Evolutionary conservation across 73 alveolate species (phyloP).

Genomic region (Urostyla sp.): DNA sequence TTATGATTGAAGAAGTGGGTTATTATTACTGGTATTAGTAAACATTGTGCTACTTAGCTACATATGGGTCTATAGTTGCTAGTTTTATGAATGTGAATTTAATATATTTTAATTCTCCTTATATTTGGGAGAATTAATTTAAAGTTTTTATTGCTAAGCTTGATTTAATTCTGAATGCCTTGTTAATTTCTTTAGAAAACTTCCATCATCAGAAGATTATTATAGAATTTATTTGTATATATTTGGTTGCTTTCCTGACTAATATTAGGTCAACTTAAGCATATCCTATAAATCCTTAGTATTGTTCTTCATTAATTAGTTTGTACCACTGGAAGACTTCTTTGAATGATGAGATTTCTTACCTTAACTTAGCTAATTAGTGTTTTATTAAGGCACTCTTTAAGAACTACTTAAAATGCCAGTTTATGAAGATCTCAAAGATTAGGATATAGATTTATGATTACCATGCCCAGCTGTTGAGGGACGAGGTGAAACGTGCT

Average conservation of each 20-base stretch:
- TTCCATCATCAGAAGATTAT: conserved; percentile 29
- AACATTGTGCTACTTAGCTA: no score
- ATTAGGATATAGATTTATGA: neutral
- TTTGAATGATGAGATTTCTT: conserved; percentile 14
- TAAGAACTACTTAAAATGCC: conserved; percentile 3
- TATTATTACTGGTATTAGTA: no score
- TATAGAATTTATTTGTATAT: neutral
- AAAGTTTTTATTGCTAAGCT: no score
- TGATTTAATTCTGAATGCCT: neutral
- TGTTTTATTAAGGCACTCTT: conserved; percentile 1
- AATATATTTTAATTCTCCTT: conserved; percentile 14
- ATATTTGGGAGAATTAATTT: conserved; percentile 38
- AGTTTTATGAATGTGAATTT: neutral
- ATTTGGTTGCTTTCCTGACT: neutral
- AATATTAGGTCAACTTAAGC: conserved; percentile 1
- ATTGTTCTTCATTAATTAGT: neutral
- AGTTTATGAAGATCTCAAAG: neutral
- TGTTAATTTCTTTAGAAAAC: conserved; percentile 33
- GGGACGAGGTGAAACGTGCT: conserved; percentile 40
- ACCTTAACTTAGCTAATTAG: neutral
- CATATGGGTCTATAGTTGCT: no score
- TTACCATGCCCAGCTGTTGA: conserved; percentile 50
- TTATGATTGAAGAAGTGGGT: no score
- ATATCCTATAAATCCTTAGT: conserved; percentile 23
- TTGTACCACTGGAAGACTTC: conserved; percentile 21